phyloP scores from a whole-genome alignment of 2,329 filamentous ascomycete genomes.

The Fusarium ambrosium region DNA sequence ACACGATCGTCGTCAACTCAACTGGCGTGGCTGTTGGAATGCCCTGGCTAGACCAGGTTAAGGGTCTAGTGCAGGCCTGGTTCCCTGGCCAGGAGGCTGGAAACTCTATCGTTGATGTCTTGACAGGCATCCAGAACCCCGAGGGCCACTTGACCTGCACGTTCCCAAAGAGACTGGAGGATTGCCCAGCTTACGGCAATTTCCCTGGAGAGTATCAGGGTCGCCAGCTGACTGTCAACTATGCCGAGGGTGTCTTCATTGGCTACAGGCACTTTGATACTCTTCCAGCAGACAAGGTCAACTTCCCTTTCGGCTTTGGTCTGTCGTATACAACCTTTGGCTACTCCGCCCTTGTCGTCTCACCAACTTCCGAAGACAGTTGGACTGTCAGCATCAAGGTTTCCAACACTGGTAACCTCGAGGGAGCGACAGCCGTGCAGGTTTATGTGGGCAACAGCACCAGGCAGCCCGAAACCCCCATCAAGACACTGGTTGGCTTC shows the following conservation, averaged over 20 bases:
- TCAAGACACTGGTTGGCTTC: conserved; percentile 36
- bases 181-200: conserved; percentile 75
- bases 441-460: conserved; percentile 57
- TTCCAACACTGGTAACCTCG: conserved; percentile 67
- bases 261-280: conserved; percentile 78
- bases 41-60: conserved; percentile 67
- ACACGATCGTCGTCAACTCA: conserved; percentile 71
- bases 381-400: conserved; percentile 60
- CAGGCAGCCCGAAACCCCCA: conserved; percentile 24
- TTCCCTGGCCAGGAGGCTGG: conserved; percentile 61
- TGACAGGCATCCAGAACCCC: conserved; percentile 73
- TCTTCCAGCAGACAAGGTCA: conserved; percentile 17
- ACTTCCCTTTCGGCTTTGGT: conserved; percentile 29
- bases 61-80: conserved; percentile 68
- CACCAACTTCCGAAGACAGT: background rate
- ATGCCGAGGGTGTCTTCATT: conserved; percentile 76
- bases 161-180: conserved; percentile 70
- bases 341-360: conserved; percentile 47
- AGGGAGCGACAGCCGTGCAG: conserved; percentile 67
- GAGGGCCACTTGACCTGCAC: conserved; percentile 64
- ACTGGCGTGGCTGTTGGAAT: conserved; percentile 71
- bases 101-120: conserved; percentile 74
- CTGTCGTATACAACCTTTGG: conserved; percentile 27
- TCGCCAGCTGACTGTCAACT: conserved; percentile 67
- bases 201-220: conserved; percentile 59